Evolutionary conservation across 768 basidiomycete genomes (phyloP), one percentile per base, ranked within the genome.

Genomic region (Naganishia vishniacii): DNA sequence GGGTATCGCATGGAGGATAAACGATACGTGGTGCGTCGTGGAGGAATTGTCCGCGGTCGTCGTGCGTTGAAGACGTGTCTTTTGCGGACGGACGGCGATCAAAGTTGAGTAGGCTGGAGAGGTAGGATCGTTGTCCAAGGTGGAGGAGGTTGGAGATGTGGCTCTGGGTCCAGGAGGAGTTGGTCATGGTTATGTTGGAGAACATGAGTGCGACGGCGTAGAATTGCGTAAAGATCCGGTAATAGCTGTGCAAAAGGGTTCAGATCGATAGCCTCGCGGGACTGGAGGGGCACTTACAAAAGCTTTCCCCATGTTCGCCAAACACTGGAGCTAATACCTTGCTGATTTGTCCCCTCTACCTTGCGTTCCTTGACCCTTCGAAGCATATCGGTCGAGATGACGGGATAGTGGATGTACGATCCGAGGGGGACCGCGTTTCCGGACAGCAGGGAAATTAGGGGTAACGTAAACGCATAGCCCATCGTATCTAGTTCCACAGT

Each of bases 401-500:
- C 95, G 0, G 95, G 95, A 73, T 95, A 99, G 76, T 99, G 95
- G 11, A 91, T 84, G 70, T 98, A 99, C 29, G 91, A 88, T 9
- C 88, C 91, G 25, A 94, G 82, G 2, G 88, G 86, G 42, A 90
- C 81, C 16, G 80, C 65, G 20, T 65, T 29, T 0, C 78, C 77
- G 16, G 84, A 82, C 1, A 94, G 71, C 58, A 84, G 77, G 0
- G 83, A 78, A 8, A 92, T 85, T 31, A 88, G 79, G 18, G 87
- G 90, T 75, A 89, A 91, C 1, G 91, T 90, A 73, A 97, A 97
- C 0, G 92, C 91, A 70, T 92, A 95, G 29, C 95, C 95, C 93
- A 98, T 98, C 0, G 92, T 91, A 74, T 99, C 94, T 95, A 69
- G 2, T 31, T 15, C 15, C 18, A 13, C 37, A 26, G 16, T 20